phyloP scores from a whole-genome alignment of 441 rosid species.

The Populus hybrid region DNA sequence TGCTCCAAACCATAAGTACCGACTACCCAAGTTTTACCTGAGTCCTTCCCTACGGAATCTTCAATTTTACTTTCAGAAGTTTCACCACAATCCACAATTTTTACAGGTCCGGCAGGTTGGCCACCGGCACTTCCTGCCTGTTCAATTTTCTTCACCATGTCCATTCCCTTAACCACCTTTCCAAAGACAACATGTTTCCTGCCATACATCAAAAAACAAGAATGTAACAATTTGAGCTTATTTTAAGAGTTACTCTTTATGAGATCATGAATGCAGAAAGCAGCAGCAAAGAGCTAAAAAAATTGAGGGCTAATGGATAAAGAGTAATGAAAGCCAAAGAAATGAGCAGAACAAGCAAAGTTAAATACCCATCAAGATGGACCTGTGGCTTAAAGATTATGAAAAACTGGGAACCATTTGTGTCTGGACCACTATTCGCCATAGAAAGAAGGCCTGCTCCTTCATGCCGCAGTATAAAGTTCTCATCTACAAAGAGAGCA shows the following conservation, averaged over 20 bases:
- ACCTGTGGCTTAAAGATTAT: conserved; percentile 74
- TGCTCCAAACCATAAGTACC: not conserved
- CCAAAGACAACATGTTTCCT: conserved; percentile 99
- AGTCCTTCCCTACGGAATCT: conserved; percentile 45
- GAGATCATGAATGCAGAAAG: not conserved
- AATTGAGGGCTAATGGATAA: not conserved
- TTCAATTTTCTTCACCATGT: conserved; percentile 75
- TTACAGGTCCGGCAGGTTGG: conserved; percentile 54
- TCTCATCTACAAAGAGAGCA: conserved; percentile 63
- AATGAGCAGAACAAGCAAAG: conserved; percentile 1
- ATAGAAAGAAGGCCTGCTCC: conserved; percentile 88
- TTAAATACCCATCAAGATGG: conserved; percentile 83
- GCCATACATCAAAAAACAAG: conserved; percentile 23
- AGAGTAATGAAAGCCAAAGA: not conserved
- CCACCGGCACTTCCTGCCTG: conserved; percentile 68
- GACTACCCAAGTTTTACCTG: conserved; percentile 38
- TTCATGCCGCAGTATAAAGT: conserved; percentile 72
- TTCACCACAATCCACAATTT: conserved; percentile 79
- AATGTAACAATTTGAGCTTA: conserved; percentile 10
- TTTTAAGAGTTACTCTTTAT: conserved; percentile 4
- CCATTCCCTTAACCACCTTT: conserved; percentile 80
- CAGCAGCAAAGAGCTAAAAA: not conserved
- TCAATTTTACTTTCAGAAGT: conserved; percentile 43
- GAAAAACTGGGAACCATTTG: conserved; percentile 96
- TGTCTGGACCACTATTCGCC: conserved; percentile 94